Evolutionary conservation across 2,329 filamentous ascomycete species (phyloP), one percentile per base, ranked within the genome.

Genomic region (Verticillium klebahnii): DNA sequence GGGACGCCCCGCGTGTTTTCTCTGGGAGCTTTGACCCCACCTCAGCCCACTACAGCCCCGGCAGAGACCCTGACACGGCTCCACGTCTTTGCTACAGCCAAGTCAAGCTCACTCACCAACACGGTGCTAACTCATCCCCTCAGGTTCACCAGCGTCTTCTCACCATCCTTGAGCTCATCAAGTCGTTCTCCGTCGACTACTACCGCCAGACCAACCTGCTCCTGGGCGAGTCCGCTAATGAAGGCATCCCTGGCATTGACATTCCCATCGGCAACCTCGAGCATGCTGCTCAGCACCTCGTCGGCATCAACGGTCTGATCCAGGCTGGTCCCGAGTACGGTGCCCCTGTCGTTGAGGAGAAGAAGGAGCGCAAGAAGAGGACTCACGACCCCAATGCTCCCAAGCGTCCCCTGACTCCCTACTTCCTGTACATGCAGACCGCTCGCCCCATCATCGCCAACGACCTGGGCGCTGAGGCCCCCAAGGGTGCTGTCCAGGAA

Each of bases 361-460:
- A 92, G 84, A 93, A 93, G 84, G 93, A 95, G 83, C 89, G 91
- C 76, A 94, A 95, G 84, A 93, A 93, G 82, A 86, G 89, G 64
- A 88, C 87, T 52, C 88, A 91, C 71, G 94, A 98, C 74, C 93
- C 93, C 68, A 96, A 97, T 75, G 93, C 93, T 7, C 94, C 94
- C 63, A 98, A 97, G 85, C 88, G 93, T 58, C 93, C 94, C 9
- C 77, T 97, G 72, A 98, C 94, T 6, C 93, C 94, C 2, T 97
- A 96, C 81, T 97, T 98, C 82, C 81, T 97, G 64, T 98, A 93
- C 81, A 92, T 96, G 83, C 90, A 96, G 75, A 89, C 90, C 66
- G 92, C 92, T 66, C 90, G 95, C 58, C 85, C 88, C 59, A 89
- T 91, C 73, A 95, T 98, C 68, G 89, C 91, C 62, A 83, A 82